Evolutionary conservation across 2,329 filamentous ascomycete genomes (phyloP).

Genomic region (Rhinocladiella mackenziei): DNA sequence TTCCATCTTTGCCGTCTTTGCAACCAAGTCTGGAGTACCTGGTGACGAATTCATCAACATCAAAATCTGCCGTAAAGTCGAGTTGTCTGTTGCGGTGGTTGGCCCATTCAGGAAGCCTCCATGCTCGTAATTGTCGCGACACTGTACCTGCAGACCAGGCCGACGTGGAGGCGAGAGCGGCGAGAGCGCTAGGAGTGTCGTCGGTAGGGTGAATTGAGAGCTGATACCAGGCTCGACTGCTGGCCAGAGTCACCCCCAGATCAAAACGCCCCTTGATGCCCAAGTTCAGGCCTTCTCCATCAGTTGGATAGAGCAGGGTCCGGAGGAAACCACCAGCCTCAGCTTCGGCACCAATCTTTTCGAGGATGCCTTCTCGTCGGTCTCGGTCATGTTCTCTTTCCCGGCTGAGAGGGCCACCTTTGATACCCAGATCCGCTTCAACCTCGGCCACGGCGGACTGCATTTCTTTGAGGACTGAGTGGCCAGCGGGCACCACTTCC

Average conservation of each 20-base stretch:
- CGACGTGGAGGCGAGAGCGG: conserved; percentile 68
- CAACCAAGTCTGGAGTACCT: conserved; percentile 82
- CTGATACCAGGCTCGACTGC: conserved; percentile 93
- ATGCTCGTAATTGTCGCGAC: conserved; percentile 85
- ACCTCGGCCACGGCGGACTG: conserved; percentile 72
- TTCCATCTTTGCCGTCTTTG: conserved; percentile 82
- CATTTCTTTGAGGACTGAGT: conserved; percentile 83
- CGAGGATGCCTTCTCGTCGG: conserved; percentile 74
- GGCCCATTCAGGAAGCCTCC: conserved; percentile 93
- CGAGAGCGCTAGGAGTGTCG: conserved; percentile 69
- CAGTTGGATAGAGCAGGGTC: conserved; percentile 72
- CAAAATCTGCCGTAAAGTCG: conserved; percentile 96
- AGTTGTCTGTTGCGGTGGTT: conserved; percentile 86
- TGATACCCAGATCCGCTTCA: conserved; percentile 74
- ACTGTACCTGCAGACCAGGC: conserved; percentile 91
- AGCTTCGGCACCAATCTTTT: conserved; percentile 78
- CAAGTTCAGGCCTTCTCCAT: conserved; percentile 73
- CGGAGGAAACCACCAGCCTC: conserved; percentile 80
- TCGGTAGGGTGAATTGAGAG: conserved; percentile 88
- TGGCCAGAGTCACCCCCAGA: conserved; percentile 67
- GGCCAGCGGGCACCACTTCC: conserved; percentile 66
- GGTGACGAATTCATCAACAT: conserved; percentile 82
- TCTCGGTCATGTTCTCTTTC: conserved; percentile 77
- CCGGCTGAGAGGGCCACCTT: conserved; percentile 60
- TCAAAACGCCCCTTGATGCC: conserved; percentile 77